Conservation (phyloP, 768 basidiomycete genomes). For the Boletus vermiculosoides region DNA sequence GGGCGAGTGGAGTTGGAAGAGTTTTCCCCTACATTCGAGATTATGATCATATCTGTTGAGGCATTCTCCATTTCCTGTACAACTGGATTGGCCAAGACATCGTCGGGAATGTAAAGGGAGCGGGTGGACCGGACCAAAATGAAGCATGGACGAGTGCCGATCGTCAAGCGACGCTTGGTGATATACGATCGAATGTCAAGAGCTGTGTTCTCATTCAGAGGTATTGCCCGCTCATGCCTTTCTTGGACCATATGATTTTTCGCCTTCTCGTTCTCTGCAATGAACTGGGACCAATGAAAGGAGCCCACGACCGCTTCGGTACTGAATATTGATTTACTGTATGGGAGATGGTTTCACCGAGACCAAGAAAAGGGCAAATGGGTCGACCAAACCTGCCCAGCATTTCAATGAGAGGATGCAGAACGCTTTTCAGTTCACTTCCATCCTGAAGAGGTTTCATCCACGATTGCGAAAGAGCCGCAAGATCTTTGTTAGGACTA, state of each 20-base stretch:
- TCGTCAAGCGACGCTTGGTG: constrained; percentile 6
- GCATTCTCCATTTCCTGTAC: constrained; percentile 12
- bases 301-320: constrained; percentile 7
- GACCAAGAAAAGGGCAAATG: not conserved
- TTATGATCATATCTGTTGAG: constrained; percentile 1
- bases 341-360: not conserved
- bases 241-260: constrained; percentile 6
- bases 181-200: constrained; percentile 10
- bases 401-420: not conserved
- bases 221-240: constrained; percentile 2
- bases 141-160: not conserved
- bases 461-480: not conserved
- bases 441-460: not conserved
- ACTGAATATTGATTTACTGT: constrained; percentile 1
- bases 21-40: constrained; percentile 10
- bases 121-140: not conserved
- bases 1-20: no score
- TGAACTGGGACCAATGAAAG: constrained; percentile 13
- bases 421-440: not conserved
- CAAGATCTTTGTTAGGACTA: not conserved
- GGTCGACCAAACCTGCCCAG: constrained; percentile 8
- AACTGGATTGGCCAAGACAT: constrained; percentile 6
- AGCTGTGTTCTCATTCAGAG: no score
- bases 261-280: not conserved
- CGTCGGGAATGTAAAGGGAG: constrained; percentile 6